Conservation (phyloP, 2,329 filamentous ascomycete genomes). For the Colletotrichum musae region DNA sequence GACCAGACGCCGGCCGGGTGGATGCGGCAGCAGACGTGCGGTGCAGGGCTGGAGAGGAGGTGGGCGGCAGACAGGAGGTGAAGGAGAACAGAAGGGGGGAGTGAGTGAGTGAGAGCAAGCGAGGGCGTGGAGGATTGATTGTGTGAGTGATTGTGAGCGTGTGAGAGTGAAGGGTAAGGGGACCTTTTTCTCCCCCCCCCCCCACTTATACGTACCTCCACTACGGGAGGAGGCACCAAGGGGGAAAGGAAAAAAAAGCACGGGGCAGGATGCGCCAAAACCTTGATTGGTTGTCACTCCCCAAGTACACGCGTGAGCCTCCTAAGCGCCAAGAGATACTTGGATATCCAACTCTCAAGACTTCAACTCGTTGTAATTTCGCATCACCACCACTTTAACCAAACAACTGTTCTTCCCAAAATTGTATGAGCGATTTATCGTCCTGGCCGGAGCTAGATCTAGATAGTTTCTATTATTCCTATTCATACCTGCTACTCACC, state of each 20-base stretch:
- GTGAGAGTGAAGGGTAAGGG: slow-evolving; percentile 16
- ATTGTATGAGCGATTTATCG: slow-evolving; percentile 41
- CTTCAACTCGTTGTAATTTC: slow-evolving; percentile 38
- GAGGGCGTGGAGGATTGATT: slow-evolving; percentile 8
- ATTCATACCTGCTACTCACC: neutral
- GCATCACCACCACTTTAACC: slow-evolving; percentile 11
- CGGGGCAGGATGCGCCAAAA: slow-evolving; percentile 41
- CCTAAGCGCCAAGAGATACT: slow-evolving; percentile 40
- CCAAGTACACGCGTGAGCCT: slow-evolving; percentile 38
- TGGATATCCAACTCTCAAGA: slow-evolving; percentile 40
- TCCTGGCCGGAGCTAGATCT: neutral
- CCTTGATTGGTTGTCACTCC: slow-evolving; percentile 41
- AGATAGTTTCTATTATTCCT: neutral
- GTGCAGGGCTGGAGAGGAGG: slow-evolving; percentile 29
- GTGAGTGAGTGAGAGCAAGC: neutral
- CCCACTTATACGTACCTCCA: slow-evolving; percentile 5
- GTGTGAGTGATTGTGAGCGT: no score
- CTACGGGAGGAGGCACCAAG: neutral
- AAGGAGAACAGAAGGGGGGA: neutral
- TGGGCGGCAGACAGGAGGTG: neutral
- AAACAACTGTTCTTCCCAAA: no score
- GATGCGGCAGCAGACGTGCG: neutral
- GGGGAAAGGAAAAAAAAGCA: slow-evolving; percentile 6
- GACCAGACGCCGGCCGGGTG: slow-evolving; percentile 4
- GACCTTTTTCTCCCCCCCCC: slow-evolving; percentile 3